Evolutionary conservation across 1,284 basidiomycete genomes (phyloP).

Genomic region (Amylostereum areolatum): DNA sequence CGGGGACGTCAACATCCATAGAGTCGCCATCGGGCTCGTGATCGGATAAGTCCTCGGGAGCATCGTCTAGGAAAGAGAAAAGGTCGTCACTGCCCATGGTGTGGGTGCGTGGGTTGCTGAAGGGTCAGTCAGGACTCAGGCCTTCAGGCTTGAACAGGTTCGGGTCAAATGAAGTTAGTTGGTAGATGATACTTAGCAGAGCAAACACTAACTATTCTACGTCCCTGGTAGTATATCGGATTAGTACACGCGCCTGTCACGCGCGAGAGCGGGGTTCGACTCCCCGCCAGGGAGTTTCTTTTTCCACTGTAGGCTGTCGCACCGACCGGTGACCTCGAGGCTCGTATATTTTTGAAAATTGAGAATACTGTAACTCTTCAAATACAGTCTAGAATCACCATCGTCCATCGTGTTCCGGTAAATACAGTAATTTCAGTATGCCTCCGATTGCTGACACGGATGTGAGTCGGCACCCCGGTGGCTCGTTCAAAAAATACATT

Average conservation of each 20-base stretch:
- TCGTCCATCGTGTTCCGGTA: no score
- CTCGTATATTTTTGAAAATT: no score
- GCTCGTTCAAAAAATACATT: no score
- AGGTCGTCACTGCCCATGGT: slow-evolving; percentile 29
- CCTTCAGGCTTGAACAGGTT: no score
- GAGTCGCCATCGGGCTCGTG: slow-evolving; percentile 15
- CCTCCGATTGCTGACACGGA: no score
- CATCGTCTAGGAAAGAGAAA: slow-evolving; percentile 37
- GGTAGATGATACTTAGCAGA: background rate
- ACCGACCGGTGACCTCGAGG: no score
- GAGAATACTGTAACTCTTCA: no score
- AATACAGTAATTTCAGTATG: no score
- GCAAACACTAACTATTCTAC: background rate
- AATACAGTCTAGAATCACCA: no score
- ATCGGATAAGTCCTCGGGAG: slow-evolving; percentile 13
- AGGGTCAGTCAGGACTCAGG: background rate
- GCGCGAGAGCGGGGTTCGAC: slow-evolving; percentile 38
- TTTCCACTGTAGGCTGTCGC: no score
- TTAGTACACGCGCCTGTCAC: background rate
- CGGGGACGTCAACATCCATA: slow-evolving; percentile 16
- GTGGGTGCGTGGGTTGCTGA: background rate
- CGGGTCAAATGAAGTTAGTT: background rate
- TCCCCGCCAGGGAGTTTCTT: slow-evolving; percentile 29
- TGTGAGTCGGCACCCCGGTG: no score
- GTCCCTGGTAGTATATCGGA: background rate